A percentile compares a stretch with the other conserved stretches of the same genome.
These are phyloP conservation scores for Penicillium capsulatum DNA, from an alignment of 2,329 filamentous ascomycete genomes.

Conservation along the genomic window DNA sequence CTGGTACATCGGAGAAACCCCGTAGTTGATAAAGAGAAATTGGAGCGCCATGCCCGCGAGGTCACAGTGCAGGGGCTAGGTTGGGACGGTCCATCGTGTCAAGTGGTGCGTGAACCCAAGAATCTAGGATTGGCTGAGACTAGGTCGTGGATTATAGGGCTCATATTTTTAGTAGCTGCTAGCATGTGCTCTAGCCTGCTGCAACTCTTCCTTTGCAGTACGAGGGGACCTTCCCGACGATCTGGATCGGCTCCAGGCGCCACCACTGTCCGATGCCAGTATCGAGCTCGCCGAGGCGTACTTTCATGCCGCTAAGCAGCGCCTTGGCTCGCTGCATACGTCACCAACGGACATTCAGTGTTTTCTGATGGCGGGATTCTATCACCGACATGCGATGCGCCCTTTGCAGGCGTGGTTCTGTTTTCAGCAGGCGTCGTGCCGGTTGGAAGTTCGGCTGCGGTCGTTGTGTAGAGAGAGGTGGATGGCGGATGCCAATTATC, in stretches of 20 bases:
- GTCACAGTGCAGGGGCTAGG: slow-evolving; percentile 21
- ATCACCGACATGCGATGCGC: slow-evolving; percentile 21
- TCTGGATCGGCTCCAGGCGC: slow-evolving; percentile 15
- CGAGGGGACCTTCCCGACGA: slow-evolving; percentile 13
- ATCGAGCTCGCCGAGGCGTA: slow-evolving; percentile 21
- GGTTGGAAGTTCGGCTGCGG: slow-evolving; percentile 22
- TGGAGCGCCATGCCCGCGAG: slow-evolving; percentile 20
- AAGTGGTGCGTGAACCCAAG: slow-evolving; percentile 20
- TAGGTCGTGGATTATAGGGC: not conserved
- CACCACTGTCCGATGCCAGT: slow-evolving; percentile 16
- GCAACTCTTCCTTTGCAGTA: slow-evolving; percentile 16
- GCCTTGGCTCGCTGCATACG: slow-evolving; percentile 21
- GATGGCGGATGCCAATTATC: slow-evolving; percentile 20
- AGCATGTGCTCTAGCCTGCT: slow-evolving; percentile 21
- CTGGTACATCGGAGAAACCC: slow-evolving; percentile 21
- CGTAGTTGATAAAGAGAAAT: slow-evolving; percentile 17
- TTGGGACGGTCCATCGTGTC: slow-evolving; percentile 25
- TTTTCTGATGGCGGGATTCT: slow-evolving; percentile 22
- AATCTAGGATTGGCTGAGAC: not conserved
- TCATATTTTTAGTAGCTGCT: slow-evolving; percentile 14
- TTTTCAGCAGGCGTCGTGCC: slow-evolving; percentile 24
- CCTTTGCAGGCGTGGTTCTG: slow-evolving; percentile 24
- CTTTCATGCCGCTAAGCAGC: slow-evolving; percentile 23
- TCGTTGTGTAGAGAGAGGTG: slow-evolving; percentile 22
- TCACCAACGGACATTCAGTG: slow-evolving; percentile 23